phyloP scores from a whole-genome alignment of 352 stramenopile genomes.

The Pythium pectinolyticum region DNA sequence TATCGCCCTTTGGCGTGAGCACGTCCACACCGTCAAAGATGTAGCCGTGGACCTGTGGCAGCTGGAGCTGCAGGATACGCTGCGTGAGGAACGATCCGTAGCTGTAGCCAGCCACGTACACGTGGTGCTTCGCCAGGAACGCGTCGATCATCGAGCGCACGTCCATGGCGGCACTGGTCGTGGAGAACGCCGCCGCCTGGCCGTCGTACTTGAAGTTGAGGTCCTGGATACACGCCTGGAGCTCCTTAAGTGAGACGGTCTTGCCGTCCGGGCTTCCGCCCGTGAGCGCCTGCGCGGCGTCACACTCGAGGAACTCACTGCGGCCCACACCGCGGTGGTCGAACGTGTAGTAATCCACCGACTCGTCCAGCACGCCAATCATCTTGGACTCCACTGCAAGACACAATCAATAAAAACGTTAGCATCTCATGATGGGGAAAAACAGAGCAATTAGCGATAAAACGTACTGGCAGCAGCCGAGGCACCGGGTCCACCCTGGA shows the following conservation, averaged over 20 bases:
- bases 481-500: slow-evolving; percentile 27
- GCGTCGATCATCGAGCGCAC: slow-evolving; percentile 20
- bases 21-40: slow-evolving; percentile 30
- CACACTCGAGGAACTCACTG: slow-evolving; percentile 30
- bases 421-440: too few species aligned
- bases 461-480: slow-evolving; percentile 16
- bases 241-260: slow-evolving; percentile 16
- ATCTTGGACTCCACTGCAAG: slow-evolving; percentile 11
- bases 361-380: slow-evolving; percentile 8
- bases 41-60: slow-evolving; percentile 25
- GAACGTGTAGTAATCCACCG: slow-evolving; percentile 33
- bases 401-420: neutral
- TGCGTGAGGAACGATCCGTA: slow-evolving; percentile 32
- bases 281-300: slow-evolving; percentile 25
- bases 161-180: slow-evolving; percentile 27
- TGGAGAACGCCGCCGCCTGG: slow-evolving; percentile 20
- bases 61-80: slow-evolving; percentile 27
- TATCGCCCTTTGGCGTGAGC: neutral
- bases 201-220: slow-evolving; percentile 25
- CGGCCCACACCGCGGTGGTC: slow-evolving; percentile 35
- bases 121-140: slow-evolving; percentile 18
- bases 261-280: slow-evolving; percentile 9
- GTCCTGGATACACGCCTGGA: slow-evolving; percentile 21
- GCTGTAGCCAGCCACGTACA: slow-evolving; percentile 25
- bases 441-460: neutral